phyloP scores from a whole-genome alignment of 352 stramenopile genomes.

The Phytophthora sansomeana region DNA sequence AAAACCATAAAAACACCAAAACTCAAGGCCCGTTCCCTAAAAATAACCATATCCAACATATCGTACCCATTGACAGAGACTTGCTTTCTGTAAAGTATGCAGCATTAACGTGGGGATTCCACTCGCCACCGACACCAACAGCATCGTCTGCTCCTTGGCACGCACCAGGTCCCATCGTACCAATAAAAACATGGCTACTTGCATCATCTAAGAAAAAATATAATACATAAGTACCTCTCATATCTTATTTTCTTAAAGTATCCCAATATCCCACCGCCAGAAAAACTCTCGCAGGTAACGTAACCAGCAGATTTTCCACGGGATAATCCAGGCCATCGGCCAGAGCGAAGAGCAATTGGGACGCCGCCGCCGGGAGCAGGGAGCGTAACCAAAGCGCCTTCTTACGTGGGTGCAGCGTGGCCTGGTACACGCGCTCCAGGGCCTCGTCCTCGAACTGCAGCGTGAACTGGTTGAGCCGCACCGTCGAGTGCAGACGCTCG shows the following conservation, averaged over 20 bases:
- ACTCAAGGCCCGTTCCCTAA: not conserved
- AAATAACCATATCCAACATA: conserved; percentile 1
- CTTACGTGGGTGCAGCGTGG: conserved; percentile 74
- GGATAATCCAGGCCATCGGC: conserved; percentile 78
- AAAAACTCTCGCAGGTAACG: conserved; percentile 71
- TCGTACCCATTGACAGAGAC: conserved; percentile 82
- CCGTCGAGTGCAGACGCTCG: conserved; percentile 72
- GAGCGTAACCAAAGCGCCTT: conserved; percentile 86
- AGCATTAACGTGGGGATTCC: conserved; percentile 75
- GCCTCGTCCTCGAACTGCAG: conserved; percentile 79
- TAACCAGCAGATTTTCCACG: conserved; percentile 72
- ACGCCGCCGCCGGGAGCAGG: conserved; percentile 72
- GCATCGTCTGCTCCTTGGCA: conserved; percentile 75
- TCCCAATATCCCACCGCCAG: conserved; percentile 47
- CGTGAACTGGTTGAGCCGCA: conserved; percentile 84
- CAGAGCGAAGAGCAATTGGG: conserved; percentile 80
- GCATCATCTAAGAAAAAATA: conserved; percentile 56
- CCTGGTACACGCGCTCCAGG: conserved; percentile 73
- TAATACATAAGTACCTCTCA: not conserved
- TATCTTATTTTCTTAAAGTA: not conserved
- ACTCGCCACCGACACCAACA: conserved; percentile 77
- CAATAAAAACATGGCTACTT: conserved; percentile 79
- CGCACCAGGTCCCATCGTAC: conserved; percentile 77
- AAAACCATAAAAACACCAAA: conserved; percentile 9
- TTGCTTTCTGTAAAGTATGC: conserved; percentile 72